Conservation (phyloP, 1,139 yeast genomes). For the Taiozyma sp. region DNA sequence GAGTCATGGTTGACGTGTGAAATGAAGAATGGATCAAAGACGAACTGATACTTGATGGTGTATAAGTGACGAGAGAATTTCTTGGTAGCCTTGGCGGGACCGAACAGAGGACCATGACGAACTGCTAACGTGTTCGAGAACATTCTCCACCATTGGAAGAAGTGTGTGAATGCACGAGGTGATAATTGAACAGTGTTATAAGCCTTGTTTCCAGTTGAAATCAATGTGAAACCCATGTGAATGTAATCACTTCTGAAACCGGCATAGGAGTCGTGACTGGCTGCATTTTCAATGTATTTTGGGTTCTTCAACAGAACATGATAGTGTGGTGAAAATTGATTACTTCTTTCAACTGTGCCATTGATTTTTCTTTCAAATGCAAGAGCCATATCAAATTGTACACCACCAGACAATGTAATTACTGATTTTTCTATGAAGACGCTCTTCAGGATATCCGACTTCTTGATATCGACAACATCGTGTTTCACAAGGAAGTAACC, state of each 20-base stretch:
- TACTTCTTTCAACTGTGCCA: constrained; percentile 38
- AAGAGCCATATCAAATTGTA: constrained; percentile 54
- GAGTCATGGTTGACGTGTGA: constrained; percentile 67
- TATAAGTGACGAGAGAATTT: constrained; percentile 77
- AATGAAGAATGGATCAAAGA: constrained; percentile 67
- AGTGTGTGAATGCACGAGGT: constrained; percentile 63
- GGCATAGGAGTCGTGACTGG: constrained; percentile 64
- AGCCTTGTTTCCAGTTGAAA: constrained; percentile 41
- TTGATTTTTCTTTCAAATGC: constrained; percentile 44
- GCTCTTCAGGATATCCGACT: constrained; percentile 20
- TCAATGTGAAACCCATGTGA: constrained; percentile 71
- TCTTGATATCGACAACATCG: constrained; percentile 17
- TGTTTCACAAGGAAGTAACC: constrained; percentile 44
- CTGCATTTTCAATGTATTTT: constrained; percentile 40
- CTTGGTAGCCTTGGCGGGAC: constrained; percentile 35
- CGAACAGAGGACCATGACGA: constrained; percentile 67
- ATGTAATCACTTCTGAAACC: constrained; percentile 79
- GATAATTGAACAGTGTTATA: constrained; percentile 75
- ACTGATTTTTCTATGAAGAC: constrained; percentile 45
- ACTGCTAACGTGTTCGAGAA: constrained; percentile 76
- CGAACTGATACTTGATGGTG: constrained; percentile 77
- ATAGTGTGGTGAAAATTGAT: constrained; percentile 65
- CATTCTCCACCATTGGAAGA: constrained; percentile 80
- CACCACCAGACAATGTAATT: constrained; percentile 57
- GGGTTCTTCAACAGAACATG: constrained; percentile 65